Conservation (phyloP, 148 eudicot genomes). For the Dianthus caryophyllus region DNA sequence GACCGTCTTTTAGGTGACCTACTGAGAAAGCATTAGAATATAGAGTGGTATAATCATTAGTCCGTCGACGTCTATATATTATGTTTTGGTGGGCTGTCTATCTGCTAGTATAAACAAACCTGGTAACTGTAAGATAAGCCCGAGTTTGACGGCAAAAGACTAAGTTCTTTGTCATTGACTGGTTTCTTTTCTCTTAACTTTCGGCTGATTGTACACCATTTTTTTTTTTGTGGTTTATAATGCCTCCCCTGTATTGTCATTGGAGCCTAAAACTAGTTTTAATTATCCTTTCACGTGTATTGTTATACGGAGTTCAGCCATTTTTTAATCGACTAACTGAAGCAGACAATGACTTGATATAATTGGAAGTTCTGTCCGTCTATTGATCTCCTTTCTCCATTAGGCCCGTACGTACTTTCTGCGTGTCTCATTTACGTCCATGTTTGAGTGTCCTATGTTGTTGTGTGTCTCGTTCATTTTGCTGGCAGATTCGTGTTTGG, state of each 20-base stretch:
- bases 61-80: conserved; percentile 15
- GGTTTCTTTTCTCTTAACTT: conserved; percentile 21
- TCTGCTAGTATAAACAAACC: conserved; percentile 6
- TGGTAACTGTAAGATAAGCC: conserved; percentile 16
- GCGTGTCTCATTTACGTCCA: not conserved
- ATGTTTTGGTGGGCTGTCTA: conserved; percentile 19
- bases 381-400: not conserved
- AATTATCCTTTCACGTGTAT: not conserved
- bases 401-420: not conserved
- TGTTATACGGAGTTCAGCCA: conserved; percentile 5
- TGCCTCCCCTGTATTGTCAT: conserved; percentile 11
- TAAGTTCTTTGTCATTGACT: conserved; percentile 9
- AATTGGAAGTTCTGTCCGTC: not conserved
- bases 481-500: no score
- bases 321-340: not conserved
- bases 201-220: conserved; percentile 20
- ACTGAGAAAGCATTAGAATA: not conserved
- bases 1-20: no score
- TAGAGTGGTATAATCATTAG: conserved; percentile 11
- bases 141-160: not conserved
- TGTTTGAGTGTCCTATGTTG: no score
- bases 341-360: conserved; percentile 4
- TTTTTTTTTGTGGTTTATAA: not conserved
- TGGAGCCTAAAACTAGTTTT: not conserved
- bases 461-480: no score